Percentiles rank a stretch among this genome's conserved stretches.
phyloP scores from a whole-genome alignment of 768 basidiomycete species.

The Tylopilus vinaceipallidus region DNA sequence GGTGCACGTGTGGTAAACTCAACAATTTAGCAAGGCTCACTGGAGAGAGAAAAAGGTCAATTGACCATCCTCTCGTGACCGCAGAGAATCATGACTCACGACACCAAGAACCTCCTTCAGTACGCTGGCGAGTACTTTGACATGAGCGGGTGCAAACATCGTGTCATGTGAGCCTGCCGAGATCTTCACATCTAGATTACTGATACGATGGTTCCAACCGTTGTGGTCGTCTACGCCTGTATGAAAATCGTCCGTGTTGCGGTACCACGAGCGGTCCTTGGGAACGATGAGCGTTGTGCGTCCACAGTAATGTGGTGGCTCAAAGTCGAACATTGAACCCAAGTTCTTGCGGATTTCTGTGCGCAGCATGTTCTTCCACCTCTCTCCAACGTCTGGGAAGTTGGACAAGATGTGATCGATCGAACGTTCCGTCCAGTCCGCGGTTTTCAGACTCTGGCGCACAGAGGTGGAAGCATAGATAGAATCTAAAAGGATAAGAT shows the following conservation, averaged over 20 bases:
- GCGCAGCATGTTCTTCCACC: slow-evolving; percentile 30
- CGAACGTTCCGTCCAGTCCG: slow-evolving; percentile 30
- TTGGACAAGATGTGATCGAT: slow-evolving; percentile 31
- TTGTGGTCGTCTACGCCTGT: slow-evolving; percentile 32
- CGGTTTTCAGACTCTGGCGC: slow-evolving; percentile 30
- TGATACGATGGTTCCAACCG: slow-evolving; percentile 29
- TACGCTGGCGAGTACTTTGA: slow-evolving; percentile 28
- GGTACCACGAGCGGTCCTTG: slow-evolving; percentile 33
- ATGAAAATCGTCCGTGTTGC: slow-evolving; percentile 28
- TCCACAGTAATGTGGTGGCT: slow-evolving; percentile 25
- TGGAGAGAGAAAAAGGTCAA: no score
- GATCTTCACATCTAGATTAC: slow-evolving; percentile 27
- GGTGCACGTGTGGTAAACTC: no score
- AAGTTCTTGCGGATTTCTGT: slow-evolving; percentile 32
- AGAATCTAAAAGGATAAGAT: slow-evolving; percentile 29
- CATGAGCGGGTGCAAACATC: slow-evolving; percentile 33
- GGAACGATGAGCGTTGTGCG: slow-evolving; percentile 28
- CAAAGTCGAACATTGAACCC: slow-evolving; percentile 34
- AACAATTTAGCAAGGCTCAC: no score
- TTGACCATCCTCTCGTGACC: no score
- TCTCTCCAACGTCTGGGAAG: slow-evolving; percentile 33
- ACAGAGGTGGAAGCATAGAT: slow-evolving; percentile 29
- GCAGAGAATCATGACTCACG: no score
- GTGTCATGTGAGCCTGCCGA: slow-evolving; percentile 30
- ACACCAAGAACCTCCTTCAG: slow-evolving; percentile 18